Base-by-base conservation (phyloP, 768 basidiomycete genomes). In the Amanita exitialis region DNA sequence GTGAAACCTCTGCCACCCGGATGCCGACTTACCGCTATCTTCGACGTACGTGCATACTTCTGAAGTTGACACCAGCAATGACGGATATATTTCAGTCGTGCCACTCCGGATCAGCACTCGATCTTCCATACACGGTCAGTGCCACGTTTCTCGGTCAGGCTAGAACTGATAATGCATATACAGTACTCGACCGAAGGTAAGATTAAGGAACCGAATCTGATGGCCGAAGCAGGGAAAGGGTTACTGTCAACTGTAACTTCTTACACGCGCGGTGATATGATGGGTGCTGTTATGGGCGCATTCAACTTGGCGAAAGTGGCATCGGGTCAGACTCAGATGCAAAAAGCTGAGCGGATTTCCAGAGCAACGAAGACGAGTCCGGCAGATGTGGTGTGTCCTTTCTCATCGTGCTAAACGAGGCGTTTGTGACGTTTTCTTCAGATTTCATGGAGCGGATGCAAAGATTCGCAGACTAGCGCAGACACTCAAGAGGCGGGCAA, bases 121-220 rank as follows among this genome's bases (percentile, higher is more conserved):
- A 87, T 63, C 71, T 86, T 23, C 82, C 82, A 2, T 87, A 83
- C 64, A 73, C 79, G 35, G 83, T 86, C 65, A 35, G 73, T 54
- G 21, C 16, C 15, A 20, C 6, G 34, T 50, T 13, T 44, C 39
- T 50, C 16, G 13, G 35, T 49, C 39, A 38, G 27, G 1, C 12
- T 49, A 18, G 21, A 28, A 28, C 32, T 45, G 12, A 51, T 34
- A 47, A 47, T 13, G 42, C 10, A 51, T 15, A 39, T 16, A 30
- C 54, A 88, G 82, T 97, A 97, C 68, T 91, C 91, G 18, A 95
- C 92, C 6, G 91, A 97, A 69, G 93, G 93, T 44, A 92, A 90
- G 62, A 69, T 97, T 62, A 96, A 97, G 65, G 92, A 96, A 62
- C 92, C 94, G 30, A 94, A 96, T 61, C 69, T 92, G 13, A 82